Evolutionary conservation across 78 protist species (phyloP), one percentile per base, ranked within the genome.

Genomic region (Dictyostelium intermedium): DNA sequence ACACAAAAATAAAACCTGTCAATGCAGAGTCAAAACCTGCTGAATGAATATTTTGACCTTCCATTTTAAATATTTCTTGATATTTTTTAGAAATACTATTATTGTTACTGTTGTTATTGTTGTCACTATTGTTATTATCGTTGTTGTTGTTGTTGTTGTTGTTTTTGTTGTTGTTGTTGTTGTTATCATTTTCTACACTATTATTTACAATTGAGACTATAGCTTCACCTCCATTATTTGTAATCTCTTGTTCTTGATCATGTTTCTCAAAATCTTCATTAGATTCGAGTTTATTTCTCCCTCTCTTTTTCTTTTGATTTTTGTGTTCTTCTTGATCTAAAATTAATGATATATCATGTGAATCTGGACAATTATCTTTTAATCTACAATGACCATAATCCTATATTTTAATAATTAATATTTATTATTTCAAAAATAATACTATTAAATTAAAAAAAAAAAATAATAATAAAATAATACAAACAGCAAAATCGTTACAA

Each of bases 1-100:
- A 79, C 18, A 45, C 8, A 87, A 78, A 87, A 9, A 87, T 63
- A 35, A 87, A 87, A n/a, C 93, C 93, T 27, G 93, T 87, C 85
- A 87, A 78, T n/a, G 85, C 93, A 2, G 86, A 45, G 70, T 87
- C 93, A 70, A 53, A 76, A n/a, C 93, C 93, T 63, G 93, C 93
- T 18, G 86, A 87, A 32, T 87, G 93, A 39, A 37, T 41, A 60
- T 82, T 82, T 34, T 85, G 37, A 25, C 60, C 23, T 6, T 70
- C 81, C 39, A 41, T 70, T 56, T 30, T 50, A 70, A 45, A 25
- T 23, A 69, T 7, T 45, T 84, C 69, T 25, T 30, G n/a, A 45
- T 45, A n/a, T 23, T 47, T 69, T 23, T 25, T 23, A 30, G 8
- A 41, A 63, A 14, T 16, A 45, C 25, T 27, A 4, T 25, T 70